Evolutionary conservation across 2,329 filamentous ascomycete species (phyloP), one percentile per base, ranked within the genome.

Genomic region (Pyrenophora teres): DNA sequence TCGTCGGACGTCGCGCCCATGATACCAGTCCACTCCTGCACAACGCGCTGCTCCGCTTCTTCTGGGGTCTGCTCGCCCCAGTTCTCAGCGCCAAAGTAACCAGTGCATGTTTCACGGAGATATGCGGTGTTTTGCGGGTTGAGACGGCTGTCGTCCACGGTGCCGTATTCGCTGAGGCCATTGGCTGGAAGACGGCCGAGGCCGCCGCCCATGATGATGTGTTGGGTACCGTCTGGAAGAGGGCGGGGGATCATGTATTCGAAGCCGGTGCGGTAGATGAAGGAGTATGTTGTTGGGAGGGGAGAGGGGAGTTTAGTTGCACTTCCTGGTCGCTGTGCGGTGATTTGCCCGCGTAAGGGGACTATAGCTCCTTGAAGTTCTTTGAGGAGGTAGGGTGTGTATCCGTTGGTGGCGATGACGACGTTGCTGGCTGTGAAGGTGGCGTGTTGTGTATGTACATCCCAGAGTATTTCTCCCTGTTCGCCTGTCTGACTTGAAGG

Each of bases 191-290:
- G 71, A 39, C 74, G 74, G 0, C 68, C 74, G 5, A 83, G 66
- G 0, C 82, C 85, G 13, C 86, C 86, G 0, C 86, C 86, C 12
- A 88, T 85, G 25, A 88, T 72, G 23, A 88, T 80, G 49, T 83
- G 80, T 21, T 81, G 79, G 2, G 69, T 72, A 5, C 62, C 65
- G 1, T 59, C 51, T 3, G 58, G 15, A 0, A 65, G 39, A 0
- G 80, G 80, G 1, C 83, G 77, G 1, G 82, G 78, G 7, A 88
- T 81, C 78, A 89, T 83, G 68, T 89, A 89, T 54, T 89, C 87
- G 63, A 86, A 88, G 0, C 85, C 83, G 19, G 74, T 71, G 2
- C 77, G 75, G 63, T 84, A 85, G 21, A 87, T 81, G 57, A 88
- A 85, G 16, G 80, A 85, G 61, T 86, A 87, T 1, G 84, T 85